A percentile compares a stretch with the other conserved stretches of the same genome.
phyloP scores from a whole-genome alignment of 164 flowering plant species.

The Buxus sempervirens region DNA sequence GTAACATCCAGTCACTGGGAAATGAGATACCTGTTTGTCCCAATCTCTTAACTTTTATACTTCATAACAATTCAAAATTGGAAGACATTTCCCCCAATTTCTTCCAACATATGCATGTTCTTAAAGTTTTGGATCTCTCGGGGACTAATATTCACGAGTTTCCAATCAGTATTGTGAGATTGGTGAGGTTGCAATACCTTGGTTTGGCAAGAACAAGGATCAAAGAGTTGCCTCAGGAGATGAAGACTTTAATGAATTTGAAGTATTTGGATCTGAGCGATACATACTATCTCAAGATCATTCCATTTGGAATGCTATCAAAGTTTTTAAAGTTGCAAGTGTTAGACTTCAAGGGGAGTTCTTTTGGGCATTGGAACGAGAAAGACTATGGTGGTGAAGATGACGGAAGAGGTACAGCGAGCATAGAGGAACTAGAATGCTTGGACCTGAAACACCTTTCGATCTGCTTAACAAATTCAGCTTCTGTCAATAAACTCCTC shows the following conservation, averaged over 20 bases:
- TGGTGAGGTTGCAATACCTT: neutral
- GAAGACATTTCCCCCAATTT: neutral
- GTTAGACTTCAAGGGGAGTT: neutral
- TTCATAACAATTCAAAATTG: neutral
- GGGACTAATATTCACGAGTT: neutral
- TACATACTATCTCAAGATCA: neutral
- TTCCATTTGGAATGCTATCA: neutral
- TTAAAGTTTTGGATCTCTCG: neutral
- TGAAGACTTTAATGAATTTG: too few relatives aligned
- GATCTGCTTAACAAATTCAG: too few relatives aligned
- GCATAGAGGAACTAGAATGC: neutral
- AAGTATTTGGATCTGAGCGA: neutral
- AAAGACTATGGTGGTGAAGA: too few relatives aligned
- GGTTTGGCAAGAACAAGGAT: neutral
- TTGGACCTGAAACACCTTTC: neutral
- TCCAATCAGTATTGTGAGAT: slow-evolving; percentile 2
- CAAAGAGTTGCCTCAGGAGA: neutral
- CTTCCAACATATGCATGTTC: neutral
- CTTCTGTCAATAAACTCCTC: neutral
- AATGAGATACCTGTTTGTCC: neutral
- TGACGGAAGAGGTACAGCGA: neutral
- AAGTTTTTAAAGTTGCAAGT: neutral
- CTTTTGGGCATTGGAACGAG: neutral
- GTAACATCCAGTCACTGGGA: neutral
- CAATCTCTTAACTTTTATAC: neutral